Evolutionary conservation across 768 basidiomycete genomes (phyloP), one percentile per base, ranked within the genome.

Genomic region (Trametes meyenii): DNA sequence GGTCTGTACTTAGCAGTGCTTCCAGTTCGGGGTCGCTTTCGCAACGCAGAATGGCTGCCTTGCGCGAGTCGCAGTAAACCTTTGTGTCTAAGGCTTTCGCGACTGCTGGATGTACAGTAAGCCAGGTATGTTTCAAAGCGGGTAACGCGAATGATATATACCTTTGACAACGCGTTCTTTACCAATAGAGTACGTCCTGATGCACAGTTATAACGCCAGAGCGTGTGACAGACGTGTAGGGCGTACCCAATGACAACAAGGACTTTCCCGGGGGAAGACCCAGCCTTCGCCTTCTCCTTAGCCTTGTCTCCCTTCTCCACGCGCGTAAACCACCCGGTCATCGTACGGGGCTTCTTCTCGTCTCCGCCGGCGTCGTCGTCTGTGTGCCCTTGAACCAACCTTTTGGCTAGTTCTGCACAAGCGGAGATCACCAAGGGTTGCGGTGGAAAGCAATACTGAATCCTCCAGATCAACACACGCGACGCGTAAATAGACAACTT

Each of bases 151-250:
- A 17, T 2, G 13, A 11, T 67, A 35, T 21, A 8, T 58, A 92
- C 94, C 94, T 83, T 98, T 97, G 42, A 97, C 95, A 42, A 98
- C 90, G 23, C 97, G 87, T 73, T 99, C 97, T 73, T 99, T 99
- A 42, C 97, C 97, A 50, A 98, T 94, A 0, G 93, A 93, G 74
- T 99, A 99, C 0, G 97, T 98, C 11, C 94, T 94, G 61, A 3
- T 12, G 16, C 10, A 11, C n/a, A 23, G 38, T 58, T 26, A 56
- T 21, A 4, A 24, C 23, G 11, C 11, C 5, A 4, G 52, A 1
- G 39, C 46, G n/a, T 51, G 13, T 23, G 23, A 26, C 29, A 64
- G 24, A 46, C 6, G 21, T 23, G 8, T 17, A n/a, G 8, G 19
- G 8, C 80, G 3, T 70, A 92, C 92, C 92, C 92, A 13, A 94